phyloP scores from a whole-genome alignment of 1,284 basidiomycete species.

The Sanguinoderma infundibulare region DNA sequence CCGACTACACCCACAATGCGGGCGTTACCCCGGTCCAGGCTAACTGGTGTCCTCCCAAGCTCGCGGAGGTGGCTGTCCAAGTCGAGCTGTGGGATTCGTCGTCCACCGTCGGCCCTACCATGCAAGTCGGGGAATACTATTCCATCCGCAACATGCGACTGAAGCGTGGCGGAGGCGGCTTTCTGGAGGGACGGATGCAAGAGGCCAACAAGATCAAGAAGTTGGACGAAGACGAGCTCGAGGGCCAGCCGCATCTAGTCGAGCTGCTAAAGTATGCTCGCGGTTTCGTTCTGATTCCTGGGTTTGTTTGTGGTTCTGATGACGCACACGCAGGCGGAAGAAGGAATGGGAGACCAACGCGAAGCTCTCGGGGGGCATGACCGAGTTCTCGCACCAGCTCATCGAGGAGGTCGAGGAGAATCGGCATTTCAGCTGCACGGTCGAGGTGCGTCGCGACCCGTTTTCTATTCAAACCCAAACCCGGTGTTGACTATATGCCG shows the following conservation, averaged over 20 bases:
- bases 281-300: neutral
- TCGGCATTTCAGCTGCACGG: constrained; percentile 57
- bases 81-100: constrained; percentile 64
- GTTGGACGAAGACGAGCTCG: constrained; percentile 46
- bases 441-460: constrained; percentile 49
- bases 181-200: constrained; percentile 55
- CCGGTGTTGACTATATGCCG: neutral
- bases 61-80: constrained; percentile 50
- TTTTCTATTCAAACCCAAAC: neutral
- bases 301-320: constrained; percentile 5
- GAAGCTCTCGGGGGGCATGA: constrained; percentile 27
- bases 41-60: constrained; percentile 51
- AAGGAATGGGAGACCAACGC: constrained; percentile 45
- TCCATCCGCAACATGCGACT: constrained; percentile 59
- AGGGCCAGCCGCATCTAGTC: constrained; percentile 43
- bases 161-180: constrained; percentile 42
- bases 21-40: constrained; percentile 37
- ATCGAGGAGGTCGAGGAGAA: constrained; percentile 49
- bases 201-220: constrained; percentile 48
- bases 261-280: constrained; percentile 56
- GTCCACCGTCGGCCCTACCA: constrained; percentile 40
- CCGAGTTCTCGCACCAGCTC: constrained; percentile 48
- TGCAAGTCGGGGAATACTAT: constrained; percentile 58
- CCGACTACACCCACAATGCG: constrained; percentile 63
- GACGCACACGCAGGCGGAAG: constrained; percentile 53